Evolutionary conservation across 1,284 basidiomycete genomes (phyloP).

Genomic region (Ceratobasidium theobromae): DNA sequence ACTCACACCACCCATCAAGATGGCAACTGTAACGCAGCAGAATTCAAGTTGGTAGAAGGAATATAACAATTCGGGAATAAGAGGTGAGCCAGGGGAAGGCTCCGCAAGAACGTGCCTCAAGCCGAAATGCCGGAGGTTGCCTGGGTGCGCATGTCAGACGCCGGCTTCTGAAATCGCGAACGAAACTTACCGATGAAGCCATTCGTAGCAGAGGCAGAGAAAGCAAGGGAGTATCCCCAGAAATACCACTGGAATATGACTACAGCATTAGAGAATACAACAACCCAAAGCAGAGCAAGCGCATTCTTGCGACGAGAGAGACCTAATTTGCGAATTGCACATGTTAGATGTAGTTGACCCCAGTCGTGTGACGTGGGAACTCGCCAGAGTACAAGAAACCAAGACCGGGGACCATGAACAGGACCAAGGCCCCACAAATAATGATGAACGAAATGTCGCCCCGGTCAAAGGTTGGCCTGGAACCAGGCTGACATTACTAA

Average conservation of each 20-base stretch:
- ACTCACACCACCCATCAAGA: conserved; percentile 65
- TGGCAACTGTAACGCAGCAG: conserved; percentile 73
- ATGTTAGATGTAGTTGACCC: conserved; percentile 53
- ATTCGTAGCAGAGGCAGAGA: conserved; percentile 72
- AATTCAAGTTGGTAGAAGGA: conserved; percentile 91
- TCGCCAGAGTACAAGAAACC: conserved; percentile 85
- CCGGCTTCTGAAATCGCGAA: not conserved
- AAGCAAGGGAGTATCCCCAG: conserved; percentile 83
- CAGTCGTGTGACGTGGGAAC: conserved; percentile 57
- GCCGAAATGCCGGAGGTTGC: conserved; percentile 58
- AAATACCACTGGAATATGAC: conserved; percentile 90
- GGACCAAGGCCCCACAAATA: conserved; percentile 65
- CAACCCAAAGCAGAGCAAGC: conserved; percentile 67
- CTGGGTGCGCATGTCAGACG: conserved; percentile 38
- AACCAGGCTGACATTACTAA: not conserved
- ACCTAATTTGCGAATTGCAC: conserved; percentile 51
- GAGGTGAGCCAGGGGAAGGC: conserved; percentile 73
- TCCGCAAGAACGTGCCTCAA: conserved; percentile 70
- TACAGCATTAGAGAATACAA: conserved; percentile 70
- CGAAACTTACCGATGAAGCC: conserved; percentile 71
- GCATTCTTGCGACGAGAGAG: conserved; percentile 53
- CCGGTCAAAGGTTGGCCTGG: conserved; percentile 43
- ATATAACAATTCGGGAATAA: conserved; percentile 73
- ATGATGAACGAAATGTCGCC: conserved; percentile 80
- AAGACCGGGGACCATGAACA: conserved; percentile 76